These are phyloP conservation scores for Podila clonocystis DNA, from an alignment of 192 early-diverging fungal genomes.

Conservation along the genomic window DNA sequence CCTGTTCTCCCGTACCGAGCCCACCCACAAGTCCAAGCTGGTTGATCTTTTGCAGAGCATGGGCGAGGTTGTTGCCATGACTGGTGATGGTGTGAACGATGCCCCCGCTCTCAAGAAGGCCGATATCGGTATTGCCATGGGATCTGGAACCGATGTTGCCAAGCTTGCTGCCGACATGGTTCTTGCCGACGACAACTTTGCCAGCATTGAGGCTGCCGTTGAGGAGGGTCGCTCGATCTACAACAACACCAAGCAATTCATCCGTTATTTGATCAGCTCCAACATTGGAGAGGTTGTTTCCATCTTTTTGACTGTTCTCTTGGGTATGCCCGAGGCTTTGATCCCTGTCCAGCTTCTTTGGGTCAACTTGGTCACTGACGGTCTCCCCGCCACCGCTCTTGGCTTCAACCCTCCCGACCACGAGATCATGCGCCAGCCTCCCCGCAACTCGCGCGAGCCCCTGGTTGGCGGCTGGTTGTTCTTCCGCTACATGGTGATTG, in stretches of 20 bases:
- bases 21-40: constrained; percentile 93
- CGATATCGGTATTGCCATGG: constrained; percentile 99
- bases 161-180: constrained; percentile 99
- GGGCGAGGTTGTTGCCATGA: constrained; percentile 93
- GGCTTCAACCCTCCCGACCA: constrained; percentile 98
- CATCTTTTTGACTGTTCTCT: constrained; percentile 96
- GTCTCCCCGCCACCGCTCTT: constrained; percentile 96
- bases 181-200: constrained; percentile 98
- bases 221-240: constrained; percentile 98
- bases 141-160: constrained; percentile 97
- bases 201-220: constrained; percentile 96
- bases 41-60: constrained; percentile 89
- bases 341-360: constrained; percentile 98
- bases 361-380: constrained; percentile 99
- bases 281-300: constrained; percentile 99
- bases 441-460: constrained; percentile 86
- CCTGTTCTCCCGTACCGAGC: constrained; percentile 96
- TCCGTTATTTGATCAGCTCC: constrained; percentile 96
- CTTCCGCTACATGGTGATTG: constrained; percentile 93
- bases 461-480: constrained; percentile 96
- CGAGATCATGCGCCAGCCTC: constrained; percentile 94
- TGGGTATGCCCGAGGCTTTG: constrained; percentile 97
- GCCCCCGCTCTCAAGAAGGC: constrained; percentile 98
- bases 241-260: constrained; percentile 99
- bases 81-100: constrained; percentile 99